These are phyloP conservation scores for Epichloe baconii DNA, from an alignment of 2,329 filamentous ascomycete species.

Conservation along the genomic window DNA sequence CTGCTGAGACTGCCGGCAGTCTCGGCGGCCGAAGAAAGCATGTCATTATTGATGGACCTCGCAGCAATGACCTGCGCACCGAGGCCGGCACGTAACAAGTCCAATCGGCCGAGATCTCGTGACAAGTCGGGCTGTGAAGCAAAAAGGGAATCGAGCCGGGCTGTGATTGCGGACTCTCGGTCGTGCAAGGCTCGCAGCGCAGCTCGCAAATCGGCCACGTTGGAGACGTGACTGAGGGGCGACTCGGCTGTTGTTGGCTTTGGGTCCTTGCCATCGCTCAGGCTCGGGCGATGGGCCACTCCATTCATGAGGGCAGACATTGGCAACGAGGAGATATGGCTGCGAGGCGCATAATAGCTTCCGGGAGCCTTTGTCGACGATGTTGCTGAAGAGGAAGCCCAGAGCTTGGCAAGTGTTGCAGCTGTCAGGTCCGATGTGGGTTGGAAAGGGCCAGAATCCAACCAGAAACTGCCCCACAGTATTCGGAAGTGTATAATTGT, in stretches of 20 bases:
- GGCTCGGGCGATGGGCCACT: conserved; percentile 22
- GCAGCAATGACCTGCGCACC: conserved; percentile 77
- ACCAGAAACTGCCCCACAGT: not conserved
- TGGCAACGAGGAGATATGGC: conserved; percentile 25
- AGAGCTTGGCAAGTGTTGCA: not conserved
- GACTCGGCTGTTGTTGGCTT: conserved; percentile 13
- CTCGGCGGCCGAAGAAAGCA: conserved; percentile 74
- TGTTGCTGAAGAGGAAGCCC: not conserved
- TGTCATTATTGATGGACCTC: conserved; percentile 73
- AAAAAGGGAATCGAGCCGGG: conserved; percentile 62
- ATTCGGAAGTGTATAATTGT: too few species aligned
- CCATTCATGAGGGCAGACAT: conserved; percentile 36
- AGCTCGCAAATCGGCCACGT: conserved; percentile 65
- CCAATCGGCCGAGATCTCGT: conserved; percentile 74
- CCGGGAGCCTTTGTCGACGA: conserved; percentile 10
- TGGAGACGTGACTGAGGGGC: conserved; percentile 55
- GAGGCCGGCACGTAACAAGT: conserved; percentile 77
- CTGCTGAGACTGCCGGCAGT: conserved; percentile 78
- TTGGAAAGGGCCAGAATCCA: not conserved
- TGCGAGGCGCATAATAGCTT: conserved; percentile 33
- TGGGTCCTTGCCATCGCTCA: conserved; percentile 17
- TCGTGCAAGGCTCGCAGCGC: conserved; percentile 62
- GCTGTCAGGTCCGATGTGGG: not conserved
- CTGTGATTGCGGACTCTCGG: conserved; percentile 62
- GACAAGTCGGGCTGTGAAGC: conserved; percentile 76